Evolutionary conservation across 352 stramenopile species (phyloP).

Genomic region (Globisporangium recalcitrans): DNA sequence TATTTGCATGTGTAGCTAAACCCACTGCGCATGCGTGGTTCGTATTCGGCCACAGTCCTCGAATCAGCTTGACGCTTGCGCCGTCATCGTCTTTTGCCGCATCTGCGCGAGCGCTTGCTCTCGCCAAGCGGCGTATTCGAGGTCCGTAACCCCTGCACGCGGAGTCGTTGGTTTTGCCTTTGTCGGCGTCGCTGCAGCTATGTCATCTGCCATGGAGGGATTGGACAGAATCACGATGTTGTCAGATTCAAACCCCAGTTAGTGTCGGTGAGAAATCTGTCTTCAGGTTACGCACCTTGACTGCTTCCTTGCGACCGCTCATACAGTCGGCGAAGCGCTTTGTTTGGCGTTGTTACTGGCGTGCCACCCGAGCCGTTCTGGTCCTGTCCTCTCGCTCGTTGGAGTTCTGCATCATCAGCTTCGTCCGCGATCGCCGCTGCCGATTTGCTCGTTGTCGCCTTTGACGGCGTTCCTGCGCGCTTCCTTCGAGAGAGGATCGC

Average conservation of each 20-base stretch:
- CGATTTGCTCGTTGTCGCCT: not conserved
- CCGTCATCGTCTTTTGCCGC: not conserved
- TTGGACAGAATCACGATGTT: not conserved
- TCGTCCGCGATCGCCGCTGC: conserved; percentile 9
- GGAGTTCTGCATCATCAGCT: not conserved
- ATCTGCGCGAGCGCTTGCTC: conserved; percentile 12
- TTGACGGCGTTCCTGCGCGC: conserved; percentile 3
- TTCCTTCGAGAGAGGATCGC: conserved; percentile 35
- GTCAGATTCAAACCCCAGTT: not conserved
- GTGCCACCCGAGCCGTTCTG: not conserved
- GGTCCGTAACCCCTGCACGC: not conserved
- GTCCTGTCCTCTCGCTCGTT: not conserved
- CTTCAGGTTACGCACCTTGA: not conserved
- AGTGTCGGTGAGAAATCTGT: not conserved
- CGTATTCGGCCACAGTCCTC: not conserved
- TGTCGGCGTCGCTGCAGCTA: not conserved
- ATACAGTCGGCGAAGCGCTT: conserved; percentile 9
- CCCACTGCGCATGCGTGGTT: not conserved
- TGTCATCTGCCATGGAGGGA: not conserved
- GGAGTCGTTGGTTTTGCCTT: not conserved
- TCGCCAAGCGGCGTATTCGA: conserved; percentile 11
- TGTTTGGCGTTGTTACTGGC: conserved; percentile 3
- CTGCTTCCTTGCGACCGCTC: conserved; percentile 3
- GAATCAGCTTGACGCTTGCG: not conserved
- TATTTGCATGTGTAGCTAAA: not conserved